A percentile compares a stretch with the other conserved stretches of the same genome.
Conservation (phyloP, 345 rosid genomes). For the Eucalyptus cladocalyx region DNA sequence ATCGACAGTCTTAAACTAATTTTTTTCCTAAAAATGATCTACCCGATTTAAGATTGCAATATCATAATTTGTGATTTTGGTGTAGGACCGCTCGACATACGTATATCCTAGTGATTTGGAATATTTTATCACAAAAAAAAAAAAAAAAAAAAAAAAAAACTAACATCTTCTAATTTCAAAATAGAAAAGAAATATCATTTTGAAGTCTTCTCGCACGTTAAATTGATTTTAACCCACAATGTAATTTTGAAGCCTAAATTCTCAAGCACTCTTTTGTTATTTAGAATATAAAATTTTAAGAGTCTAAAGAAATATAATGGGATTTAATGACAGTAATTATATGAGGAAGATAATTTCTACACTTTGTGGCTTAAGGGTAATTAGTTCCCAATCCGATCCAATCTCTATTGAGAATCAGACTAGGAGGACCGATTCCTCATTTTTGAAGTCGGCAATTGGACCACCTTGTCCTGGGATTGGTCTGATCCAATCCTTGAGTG, state of each 20-base stretch:
- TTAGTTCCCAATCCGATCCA: no score
- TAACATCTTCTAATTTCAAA: neutral
- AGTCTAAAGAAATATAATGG: neutral
- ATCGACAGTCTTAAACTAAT: neutral
- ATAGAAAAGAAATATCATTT: no score
- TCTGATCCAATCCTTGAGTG: no score
- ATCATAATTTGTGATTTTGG: neutral
- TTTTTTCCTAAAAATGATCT: neutral
- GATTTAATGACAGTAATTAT: neutral
- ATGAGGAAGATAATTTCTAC: neutral
- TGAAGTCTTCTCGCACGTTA: neutral
- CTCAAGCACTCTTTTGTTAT: neutral
- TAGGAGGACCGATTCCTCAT: no score
- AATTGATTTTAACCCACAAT: neutral
- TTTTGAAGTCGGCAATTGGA: no score
- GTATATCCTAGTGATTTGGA: neutral
- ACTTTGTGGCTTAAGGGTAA: neutral
- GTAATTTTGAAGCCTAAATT: neutral
- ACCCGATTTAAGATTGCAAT: neutral
- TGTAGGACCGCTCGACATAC: neutral
- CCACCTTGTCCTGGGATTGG: no score
- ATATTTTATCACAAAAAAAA: neutral
- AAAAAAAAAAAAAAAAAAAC: neutral
- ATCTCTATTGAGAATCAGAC: no score
- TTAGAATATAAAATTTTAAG: neutral